Base-by-base conservation (phyloP, 805 yeast genomes). In the Candida tammaniensis region DNA sequence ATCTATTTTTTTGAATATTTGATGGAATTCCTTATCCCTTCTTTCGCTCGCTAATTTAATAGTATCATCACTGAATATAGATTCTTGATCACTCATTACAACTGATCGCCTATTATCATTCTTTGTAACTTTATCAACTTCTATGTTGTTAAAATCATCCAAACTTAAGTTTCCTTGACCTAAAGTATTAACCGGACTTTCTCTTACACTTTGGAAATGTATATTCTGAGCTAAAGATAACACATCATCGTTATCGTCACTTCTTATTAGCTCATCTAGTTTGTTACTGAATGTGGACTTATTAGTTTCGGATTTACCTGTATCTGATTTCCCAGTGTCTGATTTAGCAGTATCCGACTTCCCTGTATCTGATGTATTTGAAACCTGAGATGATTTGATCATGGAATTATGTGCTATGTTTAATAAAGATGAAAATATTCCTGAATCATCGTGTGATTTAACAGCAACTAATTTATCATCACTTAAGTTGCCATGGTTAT, bases 21-120 rank as follows among this genome's bases (percentile, higher is more conserved):
- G 71, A 49, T 80, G 86, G 52, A 80, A 80, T 15, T 79, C 80
- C 14, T 64, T 62, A 45, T 80, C 80, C 39, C 76, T 62, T 48
- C 75, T 80, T 12, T 66, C 72, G 28, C 61, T 57, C 1, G 80
- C 74, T 25, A 56, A 45, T 35, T 40, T 48, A 7, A 63, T 14
- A 51, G 28, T 18, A 8, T 21, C 20, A 27, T 14, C 30, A 27
- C 26, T 28, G n/a, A 17, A 29, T 30, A 24, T 19, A 40, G 28
- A 21, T 23, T 26, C 29, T 29, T 28, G 38, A 23, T 35, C 51
- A 12, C 31, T 24, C 10, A 24, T 21, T 3, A 35, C 24, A 7
- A 29, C 14, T 16, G 10, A 15, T 17, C 24, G 29, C 16, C 33
- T 11, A 14, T 19, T 27, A n/a, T 23, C 19, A 4, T 22, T 19